Evolutionary conservation across 176 grass and related monocot genomes (phyloP), one percentile per base, ranked within the genome.

Genomic region (Oryza nivara): DNA sequence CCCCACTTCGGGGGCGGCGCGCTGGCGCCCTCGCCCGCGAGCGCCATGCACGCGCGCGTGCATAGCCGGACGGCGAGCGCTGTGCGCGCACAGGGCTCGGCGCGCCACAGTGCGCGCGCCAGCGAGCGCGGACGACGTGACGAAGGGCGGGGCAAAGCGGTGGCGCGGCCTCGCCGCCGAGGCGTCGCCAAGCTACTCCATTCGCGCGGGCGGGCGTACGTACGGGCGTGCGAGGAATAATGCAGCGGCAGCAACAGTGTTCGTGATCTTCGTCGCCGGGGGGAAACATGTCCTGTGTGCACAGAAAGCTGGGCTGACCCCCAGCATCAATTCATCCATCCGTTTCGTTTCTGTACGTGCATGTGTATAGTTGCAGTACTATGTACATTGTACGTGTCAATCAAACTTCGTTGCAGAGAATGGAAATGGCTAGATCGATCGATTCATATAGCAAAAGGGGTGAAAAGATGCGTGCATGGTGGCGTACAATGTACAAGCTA

Each of bases 71-170:
- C 41, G 77, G n/a, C 58, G 8, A 9, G 58, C 58, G 6, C 83
- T 85, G 88, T 89, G 83, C 78, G 78, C 56, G 67, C 78, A 86
- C 83, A 90, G 88, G 78, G 30, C 73, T 9, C 26, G 1, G 44
- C 9, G 44, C 45, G 45, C 4, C 6, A 15, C 67, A 46, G 83
- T 85, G 54, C 88, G 65, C 88, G 36, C 26, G 35, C 13, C 15
- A 68, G 75, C 26, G 26, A 49, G 28, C 26, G 81, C 28, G 75
- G 17, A 34, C 28, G 78, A 61, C 79, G n/a, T 68, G 79, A 90
- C 83, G 88, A 74, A 68, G 36, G 58, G 43, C 38, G 46, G 14
- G 68, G 74, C 60, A 61, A 77, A 3, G 34, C 72, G 11, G 65
- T 5, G 5, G 72, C 65, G 65, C 40, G n/a, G 87, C 46, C 74